phyloP scores from a whole-genome alignment of 2,329 filamentous ascomycete species.

The Phialocephala sp. region DNA sequence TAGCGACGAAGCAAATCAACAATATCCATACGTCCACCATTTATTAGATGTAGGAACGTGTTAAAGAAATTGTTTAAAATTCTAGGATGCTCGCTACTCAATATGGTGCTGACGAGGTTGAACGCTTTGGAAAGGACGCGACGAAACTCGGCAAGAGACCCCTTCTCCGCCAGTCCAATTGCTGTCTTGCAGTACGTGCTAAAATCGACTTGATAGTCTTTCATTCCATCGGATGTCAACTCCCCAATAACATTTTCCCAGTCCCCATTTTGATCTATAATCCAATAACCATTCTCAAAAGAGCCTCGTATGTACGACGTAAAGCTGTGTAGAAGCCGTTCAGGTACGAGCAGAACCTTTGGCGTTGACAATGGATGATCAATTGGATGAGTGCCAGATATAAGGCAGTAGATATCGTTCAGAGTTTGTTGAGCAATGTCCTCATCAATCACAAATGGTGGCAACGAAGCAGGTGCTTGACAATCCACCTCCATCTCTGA shows the following conservation, averaged over 20 bases:
- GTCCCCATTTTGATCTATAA: conserved; percentile 7
- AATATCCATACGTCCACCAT: conserved; percentile 21
- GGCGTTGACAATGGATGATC: conserved; percentile 8
- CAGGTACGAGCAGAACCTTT: conserved; percentile 14
- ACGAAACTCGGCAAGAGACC: conserved; percentile 26
- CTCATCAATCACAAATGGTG: neutral
- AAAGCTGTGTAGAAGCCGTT: conserved; percentile 22
- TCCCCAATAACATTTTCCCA: neutral
- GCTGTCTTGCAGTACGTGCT: conserved; percentile 23
- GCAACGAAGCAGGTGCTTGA: neutral
- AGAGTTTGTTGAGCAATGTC: neutral
- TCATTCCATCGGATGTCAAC: neutral
- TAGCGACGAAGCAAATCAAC: conserved; percentile 22
- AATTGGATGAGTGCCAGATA: neutral
- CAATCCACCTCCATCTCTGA: neutral
- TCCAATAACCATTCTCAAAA: conserved; percentile 20
- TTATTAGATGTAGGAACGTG: conserved; percentile 28
- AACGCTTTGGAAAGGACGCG: conserved; percentile 28
- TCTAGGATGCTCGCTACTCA: conserved; percentile 26
- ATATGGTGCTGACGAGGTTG: conserved; percentile 22
- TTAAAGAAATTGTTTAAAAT: conserved; percentile 27
- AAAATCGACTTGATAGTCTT: neutral
- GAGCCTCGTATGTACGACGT: conserved; percentile 20
- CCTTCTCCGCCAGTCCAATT: conserved; percentile 14
- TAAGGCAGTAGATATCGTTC: neutral